phyloP scores from a whole-genome alignment of 2,329 filamentous ascomycete species.

The Ilyonectria robusta region DNA sequence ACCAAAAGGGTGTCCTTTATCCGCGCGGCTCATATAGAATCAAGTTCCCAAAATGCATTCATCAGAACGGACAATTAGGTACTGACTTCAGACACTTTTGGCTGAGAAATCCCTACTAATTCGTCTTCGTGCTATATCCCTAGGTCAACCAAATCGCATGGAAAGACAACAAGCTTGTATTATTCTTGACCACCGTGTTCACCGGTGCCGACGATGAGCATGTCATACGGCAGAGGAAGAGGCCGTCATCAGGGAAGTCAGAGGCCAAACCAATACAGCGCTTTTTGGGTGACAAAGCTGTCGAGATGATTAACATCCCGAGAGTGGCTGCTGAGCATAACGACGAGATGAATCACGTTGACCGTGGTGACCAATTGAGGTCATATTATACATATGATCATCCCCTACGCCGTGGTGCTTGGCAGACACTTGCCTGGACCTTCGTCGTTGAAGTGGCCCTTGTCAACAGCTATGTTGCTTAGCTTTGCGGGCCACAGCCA shows the following conservation, averaged over 20 bases:
- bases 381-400: slow-evolving; percentile 17
- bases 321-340: slow-evolving; percentile 25
- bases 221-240: not conserved
- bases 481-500: not conserved
- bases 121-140: too few relatives aligned
- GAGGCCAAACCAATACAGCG: slow-evolving; percentile 3
- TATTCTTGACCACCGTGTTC: too few relatives aligned
- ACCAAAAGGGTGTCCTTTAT: too few relatives aligned
- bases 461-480: slow-evolving; percentile 27
- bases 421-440: slow-evolving; percentile 32
- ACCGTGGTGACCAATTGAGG: slow-evolving; percentile 29
- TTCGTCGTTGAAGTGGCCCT: not conserved
- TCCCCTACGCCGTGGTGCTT: slow-evolving; percentile 19
- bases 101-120: too few relatives aligned
- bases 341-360: slow-evolving; percentile 29
- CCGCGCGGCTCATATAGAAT: too few relatives aligned
- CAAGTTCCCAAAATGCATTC: too few relatives aligned
- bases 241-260: slow-evolving; percentile 15
- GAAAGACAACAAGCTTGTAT: too few relatives aligned
- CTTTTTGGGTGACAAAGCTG: slow-evolving; percentile 26
- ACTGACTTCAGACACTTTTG: too few relatives aligned
- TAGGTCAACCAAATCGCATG: too few relatives aligned
- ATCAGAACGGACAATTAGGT: too few relatives aligned
- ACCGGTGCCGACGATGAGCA: slow-evolving; percentile 7
- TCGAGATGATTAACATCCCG: slow-evolving; percentile 18